Percentiles rank a stretch among this genome's conserved stretches.
phyloP scores from a whole-genome alignment of 2,329 filamentous ascomycete species.

The Lasiodiplodia hormozganensis region DNA sequence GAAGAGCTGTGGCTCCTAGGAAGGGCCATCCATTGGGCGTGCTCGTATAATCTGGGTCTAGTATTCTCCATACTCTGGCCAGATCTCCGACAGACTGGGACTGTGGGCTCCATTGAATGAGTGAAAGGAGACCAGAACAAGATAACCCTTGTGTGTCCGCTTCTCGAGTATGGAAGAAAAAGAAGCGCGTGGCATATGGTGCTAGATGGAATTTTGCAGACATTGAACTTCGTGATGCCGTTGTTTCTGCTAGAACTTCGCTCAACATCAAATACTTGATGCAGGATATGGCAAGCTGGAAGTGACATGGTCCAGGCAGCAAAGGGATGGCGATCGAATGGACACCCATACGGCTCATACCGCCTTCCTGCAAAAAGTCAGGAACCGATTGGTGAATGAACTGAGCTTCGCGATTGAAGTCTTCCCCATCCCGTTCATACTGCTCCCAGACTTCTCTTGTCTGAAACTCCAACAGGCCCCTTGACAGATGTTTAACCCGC shows the following conservation, averaged over 20 bases:
- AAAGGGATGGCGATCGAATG: not conserved
- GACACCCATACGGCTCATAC: not conserved
- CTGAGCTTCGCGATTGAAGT: conserved; percentile 32
- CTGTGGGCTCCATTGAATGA: not conserved
- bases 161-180: not conserved
- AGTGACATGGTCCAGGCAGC: not conserved
- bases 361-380: conserved; percentile 30
- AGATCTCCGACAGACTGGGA: not conserved
- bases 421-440: conserved; percentile 32
- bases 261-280: not conserved
- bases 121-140: not conserved
- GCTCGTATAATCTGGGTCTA: not conserved
- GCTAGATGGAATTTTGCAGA: not conserved
- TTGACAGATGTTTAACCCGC: conserved; percentile 31
- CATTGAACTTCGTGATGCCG: not conserved
- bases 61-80: not conserved
- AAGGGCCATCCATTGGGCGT: not conserved
- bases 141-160: not conserved
- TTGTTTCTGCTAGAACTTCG: not conserved
- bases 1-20: not conserved
- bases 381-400: conserved; percentile 34
- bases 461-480: conserved; percentile 31
- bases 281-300: not conserved
- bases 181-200: not conserved
- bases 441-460: conserved; percentile 30